Evolutionary conservation across 805 yeast species (phyloP), one percentile per base, ranked within the genome.

Genomic region (Spathaspora arborariae): DNA sequence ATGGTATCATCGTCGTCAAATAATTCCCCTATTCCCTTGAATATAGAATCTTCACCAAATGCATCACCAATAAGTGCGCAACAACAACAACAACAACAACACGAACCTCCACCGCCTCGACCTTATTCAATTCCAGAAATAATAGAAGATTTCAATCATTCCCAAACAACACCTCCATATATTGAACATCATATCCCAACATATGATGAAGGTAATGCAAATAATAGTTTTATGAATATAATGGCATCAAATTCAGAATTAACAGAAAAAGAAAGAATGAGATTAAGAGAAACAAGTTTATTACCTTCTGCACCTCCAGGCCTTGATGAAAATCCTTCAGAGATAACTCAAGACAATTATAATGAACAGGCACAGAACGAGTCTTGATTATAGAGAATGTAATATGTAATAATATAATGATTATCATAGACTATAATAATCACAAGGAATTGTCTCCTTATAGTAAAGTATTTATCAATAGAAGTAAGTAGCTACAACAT

Each of bases 211-310:
- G 42, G 49, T 7, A 27, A 35, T 15, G 13, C 47, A 15, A 19
- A 22, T 15, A 21, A 38, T 20, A 34, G 20, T 30, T 41, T 39
- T 30, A 34, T 51, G n/a, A n/a, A 51, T 15, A 51, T 55, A 11
- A 20, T 49, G 24, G 59, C 60, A 8, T 41, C 45, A 11, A 51
- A 48, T 15, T 44, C 44, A 5, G 54, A 56, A n/a, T 41, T 76
- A 30, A 59, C 81, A 1, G 92, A 85, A 49, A 85, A 85, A 58
- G 84, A 83, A 50, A 56, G 74, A 13, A 60, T 83, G 54, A 65
- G 73, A 47, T 62, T 72, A 3, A 73, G 73, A 41, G 91, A 84
- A 58, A 74, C 76, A 40, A 76, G 85, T 4, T 65, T 85, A 37
- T 56, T 84, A 19, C 91, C 92, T 0, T 82, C 88, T 2, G 84